phyloP scores from a whole-genome alignment of 2,329 filamentous ascomycete genomes.

The Claviceps africana region DNA sequence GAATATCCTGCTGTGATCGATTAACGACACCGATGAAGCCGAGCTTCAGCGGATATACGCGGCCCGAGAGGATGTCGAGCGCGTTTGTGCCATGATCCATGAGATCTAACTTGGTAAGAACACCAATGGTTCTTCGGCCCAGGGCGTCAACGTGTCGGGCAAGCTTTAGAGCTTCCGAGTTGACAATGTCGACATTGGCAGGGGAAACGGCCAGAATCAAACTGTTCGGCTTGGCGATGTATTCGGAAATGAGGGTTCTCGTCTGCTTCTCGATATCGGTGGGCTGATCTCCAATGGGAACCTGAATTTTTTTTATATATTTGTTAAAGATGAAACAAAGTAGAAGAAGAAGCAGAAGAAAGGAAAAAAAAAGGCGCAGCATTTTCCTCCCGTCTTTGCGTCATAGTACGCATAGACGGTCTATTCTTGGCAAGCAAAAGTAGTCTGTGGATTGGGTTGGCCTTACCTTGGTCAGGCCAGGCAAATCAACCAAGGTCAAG shows the following conservation, averaged over 20 bases:
- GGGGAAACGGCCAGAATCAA: conserved; percentile 94
- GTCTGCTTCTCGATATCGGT: conserved; percentile 98
- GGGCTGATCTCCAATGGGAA: conserved; percentile 94
- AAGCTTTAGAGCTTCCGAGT: conserved; percentile 93
- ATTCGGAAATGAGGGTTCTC: conserved; percentile 88
- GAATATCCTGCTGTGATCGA: conserved; percentile 94
- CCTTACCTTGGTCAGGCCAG: conserved; percentile 82
- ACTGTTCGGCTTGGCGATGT: conserved; percentile 97
- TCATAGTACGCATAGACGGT: background rate
- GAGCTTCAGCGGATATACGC: conserved; percentile 91
- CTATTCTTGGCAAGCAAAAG: conserved; percentile 6
- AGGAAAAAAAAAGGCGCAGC: background rate
- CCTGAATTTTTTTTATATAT: conserved; percentile 39
- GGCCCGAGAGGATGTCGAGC: conserved; percentile 89
- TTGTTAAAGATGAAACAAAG: no score
- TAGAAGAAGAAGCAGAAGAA: no score
- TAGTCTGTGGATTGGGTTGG: background rate
- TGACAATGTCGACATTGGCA: conserved; percentile 95
- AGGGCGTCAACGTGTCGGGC: conserved; percentile 93
- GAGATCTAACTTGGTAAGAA: conserved; percentile 89
- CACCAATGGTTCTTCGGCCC: conserved; percentile 87
- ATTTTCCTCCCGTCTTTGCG: background rate
- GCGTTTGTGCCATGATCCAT: conserved; percentile 99
- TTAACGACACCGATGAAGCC: conserved; percentile 98
- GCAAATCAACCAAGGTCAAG: conserved; percentile 88